Conservation (phyloP, 306 rosid genomes). For the Cicer arietinum region DNA sequence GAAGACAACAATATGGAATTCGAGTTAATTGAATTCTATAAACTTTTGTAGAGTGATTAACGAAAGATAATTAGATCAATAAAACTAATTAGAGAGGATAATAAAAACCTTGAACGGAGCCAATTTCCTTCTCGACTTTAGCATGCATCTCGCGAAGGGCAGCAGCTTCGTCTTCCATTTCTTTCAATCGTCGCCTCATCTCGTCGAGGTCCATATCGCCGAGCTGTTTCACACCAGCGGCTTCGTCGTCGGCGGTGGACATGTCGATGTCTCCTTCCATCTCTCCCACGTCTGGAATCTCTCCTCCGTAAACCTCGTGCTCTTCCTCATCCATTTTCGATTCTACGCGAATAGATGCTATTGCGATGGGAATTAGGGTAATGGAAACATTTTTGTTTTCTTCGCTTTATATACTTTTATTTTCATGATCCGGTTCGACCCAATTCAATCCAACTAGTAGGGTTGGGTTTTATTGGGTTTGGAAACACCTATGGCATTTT, state of each 20-base stretch:
- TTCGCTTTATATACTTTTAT: not conserved
- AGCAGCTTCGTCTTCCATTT: constrained; percentile 96
- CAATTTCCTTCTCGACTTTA: constrained; percentile 96
- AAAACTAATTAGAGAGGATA: not conserved
- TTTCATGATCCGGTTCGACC: not conserved
- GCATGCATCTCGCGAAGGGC: constrained; percentile 99
- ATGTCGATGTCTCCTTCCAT: constrained; percentile 79
- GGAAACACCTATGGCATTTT: too few species aligned
- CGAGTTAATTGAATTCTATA: not conserved
- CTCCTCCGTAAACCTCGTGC: constrained; percentile 97
- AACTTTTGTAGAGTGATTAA: constrained; percentile 2
- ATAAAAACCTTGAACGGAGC: constrained; percentile 79
- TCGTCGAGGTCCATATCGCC: constrained; percentile 97
- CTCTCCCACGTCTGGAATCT: constrained; percentile 84
- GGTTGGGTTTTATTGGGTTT: too few species aligned
- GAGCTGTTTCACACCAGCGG: constrained; percentile 84
- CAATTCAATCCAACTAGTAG: too few species aligned
- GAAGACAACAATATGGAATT: not conserved
- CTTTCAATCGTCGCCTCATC: constrained; percentile 93
- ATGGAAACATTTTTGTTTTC: not conserved
- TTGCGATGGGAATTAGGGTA: not conserved
- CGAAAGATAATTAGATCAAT: not conserved
- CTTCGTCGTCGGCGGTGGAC: constrained; percentile 80
- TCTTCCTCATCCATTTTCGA: constrained; percentile 84
- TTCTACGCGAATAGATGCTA: constrained; percentile 2